Evolutionary conservation across 495 filamentous ascomycete species (phyloP).

Genomic region (Lepidopterella palustris): DNA sequence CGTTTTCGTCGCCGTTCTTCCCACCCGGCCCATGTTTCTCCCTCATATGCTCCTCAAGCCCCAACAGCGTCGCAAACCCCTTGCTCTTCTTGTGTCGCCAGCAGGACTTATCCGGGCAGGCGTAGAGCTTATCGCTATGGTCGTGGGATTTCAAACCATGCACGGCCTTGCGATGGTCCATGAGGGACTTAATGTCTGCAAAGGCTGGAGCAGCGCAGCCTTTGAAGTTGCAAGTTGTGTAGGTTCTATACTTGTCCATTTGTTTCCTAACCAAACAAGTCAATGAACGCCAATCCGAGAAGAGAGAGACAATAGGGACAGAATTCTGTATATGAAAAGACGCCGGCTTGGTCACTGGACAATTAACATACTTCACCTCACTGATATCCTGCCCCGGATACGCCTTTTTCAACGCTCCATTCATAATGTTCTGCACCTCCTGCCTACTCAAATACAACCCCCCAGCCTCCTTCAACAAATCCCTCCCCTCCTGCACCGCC

Average conservation of each 20-base stretch:
- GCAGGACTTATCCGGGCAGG: constrained; percentile 16
- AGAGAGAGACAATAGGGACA: no score
- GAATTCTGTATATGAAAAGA: no score
- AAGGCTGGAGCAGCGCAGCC: constrained; percentile 20
- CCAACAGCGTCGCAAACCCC: constrained; percentile 17
- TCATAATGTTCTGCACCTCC: constrained; percentile 24
- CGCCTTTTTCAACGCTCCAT: constrained; percentile 21
- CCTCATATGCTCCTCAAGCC: constrained; percentile 15
- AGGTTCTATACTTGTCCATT: constrained; percentile 26
- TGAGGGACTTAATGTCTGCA: constrained; percentile 11
- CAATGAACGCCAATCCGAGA: no score
- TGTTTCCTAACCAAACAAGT: constrained; percentile 8
- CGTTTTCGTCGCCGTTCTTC: background rate
- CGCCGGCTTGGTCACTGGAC: no score
- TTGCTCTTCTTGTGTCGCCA: constrained; percentile 20
- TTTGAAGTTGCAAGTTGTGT: constrained; percentile 19
- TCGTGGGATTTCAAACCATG: constrained; percentile 15
- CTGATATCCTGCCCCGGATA: constrained; percentile 17
- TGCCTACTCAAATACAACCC: constrained; percentile 15
- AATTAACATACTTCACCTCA: constrained; percentile 12
- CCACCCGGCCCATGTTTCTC: constrained; percentile 6
- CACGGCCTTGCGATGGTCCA: constrained; percentile 12
- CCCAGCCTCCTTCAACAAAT: constrained; percentile 17
- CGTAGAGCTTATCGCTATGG: constrained; percentile 17
- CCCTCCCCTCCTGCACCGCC: background rate